phyloP scores from a whole-genome alignment of 2,329 filamentous ascomycete genomes.

The Colletotrichum sp. region DNA sequence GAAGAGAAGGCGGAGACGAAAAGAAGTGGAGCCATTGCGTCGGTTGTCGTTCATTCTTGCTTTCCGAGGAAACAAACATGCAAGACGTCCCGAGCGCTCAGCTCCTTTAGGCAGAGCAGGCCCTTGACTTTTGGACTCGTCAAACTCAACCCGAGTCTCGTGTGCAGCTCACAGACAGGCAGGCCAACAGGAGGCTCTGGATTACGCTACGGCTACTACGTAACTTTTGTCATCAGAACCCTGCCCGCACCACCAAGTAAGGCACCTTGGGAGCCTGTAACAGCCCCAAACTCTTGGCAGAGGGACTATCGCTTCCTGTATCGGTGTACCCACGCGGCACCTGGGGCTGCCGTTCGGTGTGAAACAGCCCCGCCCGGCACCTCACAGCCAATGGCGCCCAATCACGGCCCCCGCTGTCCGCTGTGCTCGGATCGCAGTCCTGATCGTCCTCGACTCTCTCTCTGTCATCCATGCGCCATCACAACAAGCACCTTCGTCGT shows the following conservation, averaged over 20 bases:
- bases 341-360: slow-evolving; percentile 3
- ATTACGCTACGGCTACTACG: slow-evolving; percentile 1
- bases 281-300: slow-evolving; percentile 20
- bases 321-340: slow-evolving; percentile 1
- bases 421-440: neutral
- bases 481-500: neutral
- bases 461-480: slow-evolving; percentile 1
- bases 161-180: neutral
- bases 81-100: slow-evolving; percentile 8
- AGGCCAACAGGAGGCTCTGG: neutral
- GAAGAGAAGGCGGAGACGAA: slow-evolving; percentile 9
- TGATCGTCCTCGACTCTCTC: slow-evolving; percentile 3
- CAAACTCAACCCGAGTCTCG: neutral
- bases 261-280: neutral
- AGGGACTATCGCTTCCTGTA: neutral
- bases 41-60: slow-evolving; percentile 11
- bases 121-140: neutral
- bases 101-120: neutral
- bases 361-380: neutral
- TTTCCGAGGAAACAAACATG: slow-evolving; percentile 11
- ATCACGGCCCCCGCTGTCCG: neutral
- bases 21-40: neutral
- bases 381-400: neutral
- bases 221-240: neutral
- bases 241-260: neutral